Conservation (phyloP, 305 asterid genomes). For the Solanum hybrid region DNA sequence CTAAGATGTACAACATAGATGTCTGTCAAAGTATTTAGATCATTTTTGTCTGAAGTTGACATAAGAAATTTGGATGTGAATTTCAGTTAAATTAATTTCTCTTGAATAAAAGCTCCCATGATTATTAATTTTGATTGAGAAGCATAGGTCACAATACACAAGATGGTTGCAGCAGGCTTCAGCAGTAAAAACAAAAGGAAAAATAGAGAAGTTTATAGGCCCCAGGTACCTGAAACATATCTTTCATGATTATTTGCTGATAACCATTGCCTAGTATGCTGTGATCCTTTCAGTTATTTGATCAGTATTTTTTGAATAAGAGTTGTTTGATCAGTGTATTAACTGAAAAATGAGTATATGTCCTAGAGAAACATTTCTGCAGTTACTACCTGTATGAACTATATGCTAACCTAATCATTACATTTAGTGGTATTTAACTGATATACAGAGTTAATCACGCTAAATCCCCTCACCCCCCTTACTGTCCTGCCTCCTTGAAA, state of each 20-base stretch:
- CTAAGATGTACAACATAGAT: neutral
- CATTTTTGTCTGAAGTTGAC: neutral
- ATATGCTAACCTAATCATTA: neutral
- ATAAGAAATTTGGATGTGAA: neutral
- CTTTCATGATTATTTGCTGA: neutral
- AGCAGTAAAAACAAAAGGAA: neutral
- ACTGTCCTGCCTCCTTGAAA: too few relatives aligned
- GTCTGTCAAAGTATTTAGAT: neutral
- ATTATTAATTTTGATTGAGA: neutral
- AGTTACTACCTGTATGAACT: neutral
- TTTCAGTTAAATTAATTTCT: neutral
- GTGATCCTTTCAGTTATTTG: too few relatives aligned
- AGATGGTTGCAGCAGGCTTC: neutral
- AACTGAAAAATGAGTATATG: neutral
- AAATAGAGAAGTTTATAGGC: neutral
- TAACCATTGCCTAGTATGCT: too few relatives aligned
- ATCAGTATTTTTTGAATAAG: neutral
- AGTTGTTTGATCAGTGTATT: neutral
- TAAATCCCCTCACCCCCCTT: neutral
- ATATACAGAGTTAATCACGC: neutral
- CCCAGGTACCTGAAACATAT: neutral
- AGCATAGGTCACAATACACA: neutral
- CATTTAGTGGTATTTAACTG: neutral
- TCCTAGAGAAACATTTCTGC: neutral
- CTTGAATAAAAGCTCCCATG: neutral